Base-by-base conservation (phyloP, 139 green algal species). In the Diplosphaera chodatii region DNA sequence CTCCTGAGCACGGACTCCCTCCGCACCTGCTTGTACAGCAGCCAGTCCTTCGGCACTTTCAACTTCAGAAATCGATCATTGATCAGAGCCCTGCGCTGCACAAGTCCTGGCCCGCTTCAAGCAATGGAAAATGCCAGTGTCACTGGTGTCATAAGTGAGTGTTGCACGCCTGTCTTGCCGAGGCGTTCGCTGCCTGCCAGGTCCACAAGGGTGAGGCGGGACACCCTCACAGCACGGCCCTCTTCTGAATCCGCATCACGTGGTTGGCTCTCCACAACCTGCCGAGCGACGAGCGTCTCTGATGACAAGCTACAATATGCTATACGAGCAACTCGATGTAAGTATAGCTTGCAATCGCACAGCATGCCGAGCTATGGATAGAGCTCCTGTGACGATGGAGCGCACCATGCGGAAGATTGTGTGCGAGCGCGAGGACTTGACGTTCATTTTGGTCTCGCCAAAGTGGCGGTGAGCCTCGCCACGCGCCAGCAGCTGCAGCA, bases 381-480 rank as follows among this genome's bases (percentile, higher is more conserved):
- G n/a, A n/a, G n/a, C n/a, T n/a, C n/a, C n/a, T n/a, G n/a, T n/a
- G n/a, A n/a, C 6, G 37, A 48, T 20, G 37, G 37, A 48, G 37
- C 84, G 55, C 31, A 98, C 94, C 95, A 99, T 98, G 62, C 90
- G 83, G 81, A 98, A 98, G 25, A 98, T 84, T 32, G 92, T 94
- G 85, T 98, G 94, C 0, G 87, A 96, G 34, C 94, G 82, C 64
- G 78, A 91, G 68, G 75, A 90, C 67, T 78, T 85, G 63, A 95
- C 86, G 80, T 99, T 99, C 94, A 99, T 99, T 66, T 92, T 93
- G 20, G 94, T 99, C 64, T 96, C 87, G 4, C 95, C 95, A 37
- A 97, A 82, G 72, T 97, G 91, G 13, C 91, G 74, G 70, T 90
- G 83, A 33, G 66, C 40, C 69, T 96, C 91, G 1, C 94, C 94